Conservation (phyloP, 1,284 basidiomycete genomes). For the Tilletia walkeri region DNA sequence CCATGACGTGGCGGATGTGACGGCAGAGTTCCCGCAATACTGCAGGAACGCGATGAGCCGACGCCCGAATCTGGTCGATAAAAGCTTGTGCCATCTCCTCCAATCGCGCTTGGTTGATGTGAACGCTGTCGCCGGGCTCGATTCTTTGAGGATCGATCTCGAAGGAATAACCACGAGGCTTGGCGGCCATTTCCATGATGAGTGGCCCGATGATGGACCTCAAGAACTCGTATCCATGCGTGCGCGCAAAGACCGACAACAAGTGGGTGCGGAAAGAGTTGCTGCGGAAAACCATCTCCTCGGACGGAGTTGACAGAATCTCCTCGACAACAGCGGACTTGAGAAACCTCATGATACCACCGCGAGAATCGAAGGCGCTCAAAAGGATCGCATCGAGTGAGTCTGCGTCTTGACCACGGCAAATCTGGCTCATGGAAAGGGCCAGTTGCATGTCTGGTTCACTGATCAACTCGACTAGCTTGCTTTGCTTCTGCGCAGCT, state of each 20-base stretch:
- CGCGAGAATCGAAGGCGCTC: conserved; percentile 48
- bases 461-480: conserved; percentile 43
- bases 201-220: conserved; percentile 48
- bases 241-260: conserved; percentile 43
- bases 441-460: conserved; percentile 44
- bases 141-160: conserved; percentile 47
- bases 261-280: conserved; percentile 50
- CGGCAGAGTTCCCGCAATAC: conserved; percentile 51
- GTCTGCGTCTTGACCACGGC: conserved; percentile 40
- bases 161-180: conserved; percentile 45
- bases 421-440: conserved; percentile 43
- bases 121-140: conserved; percentile 38
- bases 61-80: conserved; percentile 50
- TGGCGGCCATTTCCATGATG: conserved; percentile 45
- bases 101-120: conserved; percentile 41
- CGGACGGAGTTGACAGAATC: conserved; percentile 40
- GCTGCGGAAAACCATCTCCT: conserved; percentile 52
- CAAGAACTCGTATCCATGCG: conserved; percentile 52
- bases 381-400: conserved; percentile 39
- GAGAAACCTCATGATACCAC: conserved; percentile 46
- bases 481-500: conserved; percentile 34
- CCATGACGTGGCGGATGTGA: conserved; percentile 47
- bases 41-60: conserved; percentile 45
- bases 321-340: conserved; percentile 46
- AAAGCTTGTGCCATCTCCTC: conserved; percentile 50